Base-by-base conservation (phyloP, 2,329 filamentous ascomycete species). In the Colletotrichum cuscutae region DNA sequence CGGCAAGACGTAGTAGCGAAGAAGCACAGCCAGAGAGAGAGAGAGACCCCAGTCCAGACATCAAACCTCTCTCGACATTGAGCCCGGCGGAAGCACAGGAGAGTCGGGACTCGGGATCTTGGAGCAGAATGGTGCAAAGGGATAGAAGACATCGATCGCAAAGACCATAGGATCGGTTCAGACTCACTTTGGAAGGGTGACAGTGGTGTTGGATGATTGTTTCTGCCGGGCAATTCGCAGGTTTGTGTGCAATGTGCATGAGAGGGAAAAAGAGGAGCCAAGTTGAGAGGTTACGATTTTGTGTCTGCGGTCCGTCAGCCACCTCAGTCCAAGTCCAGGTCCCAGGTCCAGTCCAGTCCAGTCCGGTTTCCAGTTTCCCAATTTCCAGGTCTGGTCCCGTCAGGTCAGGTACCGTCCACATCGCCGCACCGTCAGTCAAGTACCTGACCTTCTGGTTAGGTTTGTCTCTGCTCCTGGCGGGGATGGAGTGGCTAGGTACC, bases 221-320 rank as follows among this genome's bases (percentile, higher is more conserved):
- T 79, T 78, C 77, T 81, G 79, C 75, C 77, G 78, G 76, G 73
- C 78, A 79, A 77, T 77, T 78, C 80, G 78, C 77, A 79, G 81
- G 80, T 78, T 73, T 80, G 81, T 82, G 82, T 83, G 82, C 67
- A 56, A 80, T 82, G 82, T 83, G 61, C 79, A 82, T 81, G 81
- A 80, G 81, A 73, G 70, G 74, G 74, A 82, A 84, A 84, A 84
- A 84, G 82, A 84, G 82, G 82, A 84, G 81, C 78, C 77, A 78
- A 78, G 77, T 76, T 78, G 82, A 78, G 79, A 83, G 78, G 82
- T 81, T 79, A 80, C 78, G 81, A 83, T 82, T 83, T 84, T 83
- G 82, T 82, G 82, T 82, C 81, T 79, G 77, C 78, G 78, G 77
- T 74, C 56, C 74, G 75, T 75, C 69, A 64, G 71, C 68, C 71